A percentile compares a stretch with the other conserved stretches of the same genome.
Evolutionary conservation across 106 monocot species (phyloP).

Genomic region (Iris macrosiphon): DNA sequence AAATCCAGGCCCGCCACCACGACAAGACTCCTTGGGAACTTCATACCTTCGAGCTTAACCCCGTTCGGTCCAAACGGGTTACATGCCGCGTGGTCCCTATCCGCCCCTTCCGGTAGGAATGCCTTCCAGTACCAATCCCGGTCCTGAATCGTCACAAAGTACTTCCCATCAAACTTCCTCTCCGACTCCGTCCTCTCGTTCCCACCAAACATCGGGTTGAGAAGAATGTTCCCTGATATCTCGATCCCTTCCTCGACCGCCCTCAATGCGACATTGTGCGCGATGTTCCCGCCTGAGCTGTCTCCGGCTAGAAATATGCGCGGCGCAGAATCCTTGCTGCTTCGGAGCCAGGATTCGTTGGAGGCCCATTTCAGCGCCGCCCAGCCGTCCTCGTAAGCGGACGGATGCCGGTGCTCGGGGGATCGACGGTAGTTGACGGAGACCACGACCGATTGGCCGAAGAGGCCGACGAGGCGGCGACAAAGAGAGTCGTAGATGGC

Average conservation of each 20-base stretch:
- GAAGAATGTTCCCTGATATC: slow-evolving; percentile 63
- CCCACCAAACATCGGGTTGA: slow-evolving; percentile 90
- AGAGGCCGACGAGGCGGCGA: slow-evolving; percentile 63
- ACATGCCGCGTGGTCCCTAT: slow-evolving; percentile 77
- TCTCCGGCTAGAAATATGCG: slow-evolving; percentile 70
- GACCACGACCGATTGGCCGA: slow-evolving; percentile 55
- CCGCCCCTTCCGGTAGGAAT: slow-evolving; percentile 73
- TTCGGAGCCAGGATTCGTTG: slow-evolving; percentile 47
- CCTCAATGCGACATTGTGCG: slow-evolving; percentile 64
- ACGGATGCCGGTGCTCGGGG: slow-evolving; percentile 72
- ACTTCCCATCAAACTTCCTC: slow-evolving; percentile 59
- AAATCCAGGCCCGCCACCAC: slow-evolving; percentile 71
- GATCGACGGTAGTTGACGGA: slow-evolving; percentile 81
- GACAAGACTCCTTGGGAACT: slow-evolving; percentile 63
- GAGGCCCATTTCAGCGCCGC: slow-evolving; percentile 68
- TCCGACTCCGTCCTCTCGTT: slow-evolving; percentile 55
- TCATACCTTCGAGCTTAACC: slow-evolving; percentile 24
- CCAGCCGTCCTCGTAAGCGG: slow-evolving; percentile 86
- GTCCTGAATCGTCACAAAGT: slow-evolving; percentile 82
- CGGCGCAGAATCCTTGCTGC: slow-evolving; percentile 22
- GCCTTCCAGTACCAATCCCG: slow-evolving; percentile 95
- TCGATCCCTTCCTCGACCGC: slow-evolving; percentile 44
- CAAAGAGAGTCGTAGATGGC: slow-evolving; percentile 83
- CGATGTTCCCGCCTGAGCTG: slow-evolving; percentile 92
- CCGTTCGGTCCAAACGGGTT: slow-evolving; percentile 74